A percentile compares a stretch with the other conserved stretches of the same genome.
Conservation (phyloP, 2,329 filamentous ascomycete species). For the Aspergillus uvarum region DNA sequence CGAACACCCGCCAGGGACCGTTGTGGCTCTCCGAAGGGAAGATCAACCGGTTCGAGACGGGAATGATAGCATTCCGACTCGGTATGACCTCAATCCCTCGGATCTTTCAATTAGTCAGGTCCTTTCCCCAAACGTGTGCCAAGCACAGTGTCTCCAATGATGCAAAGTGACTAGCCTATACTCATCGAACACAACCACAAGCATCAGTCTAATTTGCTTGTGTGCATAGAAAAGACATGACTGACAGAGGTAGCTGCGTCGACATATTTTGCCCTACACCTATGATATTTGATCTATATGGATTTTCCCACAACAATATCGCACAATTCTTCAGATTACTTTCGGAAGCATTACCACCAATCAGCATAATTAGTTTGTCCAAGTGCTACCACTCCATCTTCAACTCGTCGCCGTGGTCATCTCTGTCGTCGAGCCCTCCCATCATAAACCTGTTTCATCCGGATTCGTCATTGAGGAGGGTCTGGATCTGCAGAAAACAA, state of each 20-base stretch:
- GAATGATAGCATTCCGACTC: slow-evolving; percentile 1
- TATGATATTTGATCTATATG: not conserved
- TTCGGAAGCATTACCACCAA: not conserved
- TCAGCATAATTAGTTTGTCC: not conserved
- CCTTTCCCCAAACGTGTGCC: not conserved
- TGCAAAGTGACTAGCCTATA: not conserved
- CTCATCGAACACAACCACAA: not conserved
- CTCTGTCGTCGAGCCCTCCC: not conserved
- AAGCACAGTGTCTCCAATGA: not conserved
- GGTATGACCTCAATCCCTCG: slow-evolving; percentile 6
- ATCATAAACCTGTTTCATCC: not conserved
- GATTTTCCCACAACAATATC: not conserved
- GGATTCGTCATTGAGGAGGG: not conserved
- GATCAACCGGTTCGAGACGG: slow-evolving; percentile 3
- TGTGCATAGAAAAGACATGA: not conserved
- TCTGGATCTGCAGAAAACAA: not conserved
- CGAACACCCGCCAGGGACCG: slow-evolving; percentile 8
- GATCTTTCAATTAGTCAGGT: not conserved
- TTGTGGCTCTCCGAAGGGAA: slow-evolving; percentile 2
- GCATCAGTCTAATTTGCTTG: not conserved
- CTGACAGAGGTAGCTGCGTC: not conserved
- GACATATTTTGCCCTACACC: not conserved
- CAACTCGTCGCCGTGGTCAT: not conserved
- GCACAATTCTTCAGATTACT: not conserved
- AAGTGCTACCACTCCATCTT: not conserved